These are phyloP conservation scores for Halophytophthora batemanensis DNA, from an alignment of 352 stramenopile genomes.

Conservation along the genomic window DNA sequence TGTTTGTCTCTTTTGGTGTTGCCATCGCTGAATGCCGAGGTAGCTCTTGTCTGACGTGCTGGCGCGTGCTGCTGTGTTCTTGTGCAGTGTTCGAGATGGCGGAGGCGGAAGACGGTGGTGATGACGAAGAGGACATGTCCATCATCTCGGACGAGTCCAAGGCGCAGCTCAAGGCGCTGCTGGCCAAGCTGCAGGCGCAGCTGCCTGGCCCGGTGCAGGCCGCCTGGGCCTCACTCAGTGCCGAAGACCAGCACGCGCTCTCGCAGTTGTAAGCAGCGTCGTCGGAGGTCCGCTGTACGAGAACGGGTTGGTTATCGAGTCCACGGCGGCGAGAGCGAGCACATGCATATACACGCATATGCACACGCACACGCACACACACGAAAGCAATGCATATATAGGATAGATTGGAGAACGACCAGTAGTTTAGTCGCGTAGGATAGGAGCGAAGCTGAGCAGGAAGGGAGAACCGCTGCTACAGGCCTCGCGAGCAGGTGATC, in stretches of 20 bases:
- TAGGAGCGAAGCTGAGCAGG: not conserved
- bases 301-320: conserved; percentile 22
- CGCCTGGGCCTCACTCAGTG: conserved; percentile 67
- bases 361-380: no score
- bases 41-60: conserved; percentile 14
- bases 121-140: conserved; percentile 65
- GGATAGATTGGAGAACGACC: conserved; percentile 11
- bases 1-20: conserved; percentile 6
- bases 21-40: no score
- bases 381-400: conserved; percentile 25
- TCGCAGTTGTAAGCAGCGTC: conserved; percentile 42
- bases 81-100: conserved; percentile 56
- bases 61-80: conserved; percentile 9
- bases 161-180: conserved; percentile 49
- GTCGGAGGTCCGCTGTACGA: no score
- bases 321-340: conserved; percentile 12
- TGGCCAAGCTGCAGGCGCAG: conserved; percentile 69
- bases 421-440: no score
- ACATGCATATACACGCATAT: not conserved
- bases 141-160: conserved; percentile 69
- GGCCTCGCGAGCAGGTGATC: conserved; percentile 3
- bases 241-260: conserved; percentile 69
- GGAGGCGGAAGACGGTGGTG: conserved; percentile 50
- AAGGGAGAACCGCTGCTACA: conserved; percentile 1
- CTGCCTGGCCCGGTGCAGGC: conserved; percentile 56